A percentile compares a stretch with the other conserved stretches of the same genome.
phyloP scores from a whole-genome alignment of 176 grass and related monocot species.

The Phyllostachys edulis region DNA sequence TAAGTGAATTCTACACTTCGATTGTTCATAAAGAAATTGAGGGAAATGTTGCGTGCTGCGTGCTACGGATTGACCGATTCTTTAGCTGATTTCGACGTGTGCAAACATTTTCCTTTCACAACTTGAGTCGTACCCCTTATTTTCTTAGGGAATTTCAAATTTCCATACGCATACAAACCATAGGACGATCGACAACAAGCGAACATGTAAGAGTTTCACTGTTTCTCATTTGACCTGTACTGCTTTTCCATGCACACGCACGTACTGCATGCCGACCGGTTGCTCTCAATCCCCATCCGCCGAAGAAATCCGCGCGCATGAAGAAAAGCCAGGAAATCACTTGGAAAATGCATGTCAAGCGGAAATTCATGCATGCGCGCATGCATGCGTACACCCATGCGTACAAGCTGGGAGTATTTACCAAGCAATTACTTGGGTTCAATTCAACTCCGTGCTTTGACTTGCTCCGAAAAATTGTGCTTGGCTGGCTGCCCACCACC shows the following conservation, averaged over 20 bases:
- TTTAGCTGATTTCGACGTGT: background rate
- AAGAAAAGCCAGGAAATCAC: background rate
- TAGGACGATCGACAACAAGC: too few species aligned
- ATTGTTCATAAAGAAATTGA: background rate
- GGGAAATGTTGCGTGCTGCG: background rate
- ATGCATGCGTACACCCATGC: background rate
- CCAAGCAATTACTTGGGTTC: background rate
- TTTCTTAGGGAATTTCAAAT: too few species aligned
- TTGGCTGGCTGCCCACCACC: background rate
- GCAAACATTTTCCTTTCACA: background rate
- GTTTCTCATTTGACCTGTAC: too few species aligned
- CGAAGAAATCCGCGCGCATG: too few species aligned
- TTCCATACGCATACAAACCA: too few species aligned
- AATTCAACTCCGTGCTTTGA: constrained; percentile 30
- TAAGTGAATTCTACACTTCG: background rate
- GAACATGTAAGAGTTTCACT: too few species aligned
- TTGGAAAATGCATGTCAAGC: background rate
- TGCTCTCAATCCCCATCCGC: background rate
- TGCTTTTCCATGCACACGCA: background rate
- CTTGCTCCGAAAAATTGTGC: background rate
- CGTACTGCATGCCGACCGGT: background rate
- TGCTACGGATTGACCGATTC: background rate
- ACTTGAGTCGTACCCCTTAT: too few species aligned
- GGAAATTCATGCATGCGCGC: background rate
- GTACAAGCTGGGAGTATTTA: background rate